Evolutionary conservation across 2,329 filamentous ascomycete genomes (phyloP), one percentile per base, ranked within the genome.

Genomic region (Hortaea sp.): DNA sequence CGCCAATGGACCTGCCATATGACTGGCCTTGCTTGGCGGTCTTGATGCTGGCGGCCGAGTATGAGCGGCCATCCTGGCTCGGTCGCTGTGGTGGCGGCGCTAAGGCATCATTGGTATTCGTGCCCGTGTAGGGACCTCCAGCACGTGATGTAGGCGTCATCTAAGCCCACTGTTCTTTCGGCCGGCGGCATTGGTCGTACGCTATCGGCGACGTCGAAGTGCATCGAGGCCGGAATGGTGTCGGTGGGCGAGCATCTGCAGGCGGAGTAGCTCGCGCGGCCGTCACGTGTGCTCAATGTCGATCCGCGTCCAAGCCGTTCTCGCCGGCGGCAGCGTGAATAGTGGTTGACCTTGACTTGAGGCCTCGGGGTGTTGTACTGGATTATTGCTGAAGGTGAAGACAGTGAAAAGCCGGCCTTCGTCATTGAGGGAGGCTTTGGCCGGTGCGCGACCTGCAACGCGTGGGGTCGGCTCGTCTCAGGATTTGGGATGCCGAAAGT

Each of bases 1-100:
- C 81, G 46, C 80, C 75, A 20, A 45, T 34, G 32, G 81, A 80
- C 10, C 84, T 79, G 50, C 82, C 83, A 59, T 88, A 75, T 42
- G 84, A 87, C 52, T 80, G 77, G 3, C 48, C 45, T 4, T 49
- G 54, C 46, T 59, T 62, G 42, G 75, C 79, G 46, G 79, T 82
- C 57, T 79, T 73, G 60, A 73, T 72, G 49, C 73, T 71, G 38
- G 66, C 47, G 6, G 56, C 69, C 38, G 78, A 79, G 41, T 74
- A 64, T n/a, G 78, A 77, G 43, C 78, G 72, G 51, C 68, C 71
- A 67, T 76, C 73, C 66, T 71, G 72, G 55, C 64, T 65, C 29
- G 66, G 62, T 37, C 45, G 29, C 12, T 31, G 10, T 27, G 67
- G 63, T 43, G 73, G 69, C 46, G 66, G 67, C 42, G 69, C 64